Evolutionary conservation across 805 yeast genomes (phyloP), one percentile per base, ranked within the genome.

Genomic region (Saccharomyces mikatae): DNA sequence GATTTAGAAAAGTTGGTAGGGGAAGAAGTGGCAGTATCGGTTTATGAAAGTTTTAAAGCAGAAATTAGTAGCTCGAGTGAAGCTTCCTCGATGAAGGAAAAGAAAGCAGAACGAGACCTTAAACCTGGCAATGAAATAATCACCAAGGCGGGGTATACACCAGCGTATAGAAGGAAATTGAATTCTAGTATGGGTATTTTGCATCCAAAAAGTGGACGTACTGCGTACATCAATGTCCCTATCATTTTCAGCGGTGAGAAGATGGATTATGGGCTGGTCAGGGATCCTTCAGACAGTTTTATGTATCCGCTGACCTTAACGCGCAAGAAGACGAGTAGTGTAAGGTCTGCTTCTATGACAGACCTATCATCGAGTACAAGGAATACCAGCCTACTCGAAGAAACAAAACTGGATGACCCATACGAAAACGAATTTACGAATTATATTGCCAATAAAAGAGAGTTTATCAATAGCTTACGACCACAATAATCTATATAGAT

Each of bases 341-440:
- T 14, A 6, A 14, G 41, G 17, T 10, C 44, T 6, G 22, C 11
- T 17, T 21, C 24, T 4, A 36, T 11, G 11, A n/a, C 24, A 4
- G 17, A 36, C 24, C 17, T 21, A 17, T 9, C 17, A 9, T n/a
- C 44, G 22, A 36, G 22, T 22, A 36, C 44, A 21, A 17, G 6
- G 4, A 17, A 36, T 4, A 17, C 44, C 10, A 17, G 4, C 11
- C 4, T 36, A 10, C 44, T 6, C 22, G 24, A 36, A 36, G 24
- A 36, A 17, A 17, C 6, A 1, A 17, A 36, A 17, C 22, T 36
- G 44, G 74, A 71, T 52, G 74, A 71, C 54, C 74, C 70, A 50
- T 71, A 71, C 49, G 74, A 70, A 57, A 71, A 74, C 49, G 75
- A 73, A 46, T 73, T 73, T 51, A 72, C 79, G 1, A 75, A 74